phyloP scores from a whole-genome alignment of 169 alveolate species.

The Eimeria falciformis region DNA sequence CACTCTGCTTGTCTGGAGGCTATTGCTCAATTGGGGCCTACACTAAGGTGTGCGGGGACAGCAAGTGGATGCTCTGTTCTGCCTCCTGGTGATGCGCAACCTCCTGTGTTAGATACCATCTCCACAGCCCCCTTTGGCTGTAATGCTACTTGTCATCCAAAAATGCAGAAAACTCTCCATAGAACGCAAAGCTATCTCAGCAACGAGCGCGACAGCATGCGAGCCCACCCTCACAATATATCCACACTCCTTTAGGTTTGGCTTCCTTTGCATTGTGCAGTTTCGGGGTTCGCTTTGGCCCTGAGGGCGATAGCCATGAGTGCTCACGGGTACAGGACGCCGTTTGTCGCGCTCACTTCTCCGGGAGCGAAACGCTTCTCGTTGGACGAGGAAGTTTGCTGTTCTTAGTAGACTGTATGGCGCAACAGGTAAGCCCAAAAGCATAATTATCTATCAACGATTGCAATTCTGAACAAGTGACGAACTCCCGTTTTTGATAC shows the following conservation, averaged over 20 bases:
- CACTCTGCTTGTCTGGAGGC: conserved; percentile 51
- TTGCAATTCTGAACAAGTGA: too few relatives aligned
- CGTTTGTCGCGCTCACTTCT: conserved; percentile 27
- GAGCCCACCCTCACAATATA: background rate
- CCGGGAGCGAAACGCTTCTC: background rate
- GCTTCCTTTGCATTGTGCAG: background rate
- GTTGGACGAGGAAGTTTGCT: conserved; percentile 19
- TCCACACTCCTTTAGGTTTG: background rate
- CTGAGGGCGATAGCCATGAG: background rate
- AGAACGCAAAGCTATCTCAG: too few relatives aligned
- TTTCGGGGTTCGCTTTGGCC: conserved; percentile 52
- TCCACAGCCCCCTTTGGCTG: too few relatives aligned
- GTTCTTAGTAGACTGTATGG: conserved; percentile 20
- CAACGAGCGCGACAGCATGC: too few relatives aligned
- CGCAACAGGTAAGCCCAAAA: conserved; percentile 25
- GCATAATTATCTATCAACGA: too few relatives aligned
- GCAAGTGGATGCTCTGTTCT: conserved; percentile 43
- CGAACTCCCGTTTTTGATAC: too few relatives aligned
- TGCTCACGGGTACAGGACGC: background rate
- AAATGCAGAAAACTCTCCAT: too few relatives aligned
- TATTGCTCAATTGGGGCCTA: conserved; percentile 64
- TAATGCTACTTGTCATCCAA: too few relatives aligned
- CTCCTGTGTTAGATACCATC: too few relatives aligned
- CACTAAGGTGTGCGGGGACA: background rate
- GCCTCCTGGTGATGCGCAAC: conserved; percentile 14